Evolutionary conservation across 176 grass and related monocot genomes (phyloP), one percentile per base, ranked within the genome.

Genomic region (Poa pratensis): DNA sequence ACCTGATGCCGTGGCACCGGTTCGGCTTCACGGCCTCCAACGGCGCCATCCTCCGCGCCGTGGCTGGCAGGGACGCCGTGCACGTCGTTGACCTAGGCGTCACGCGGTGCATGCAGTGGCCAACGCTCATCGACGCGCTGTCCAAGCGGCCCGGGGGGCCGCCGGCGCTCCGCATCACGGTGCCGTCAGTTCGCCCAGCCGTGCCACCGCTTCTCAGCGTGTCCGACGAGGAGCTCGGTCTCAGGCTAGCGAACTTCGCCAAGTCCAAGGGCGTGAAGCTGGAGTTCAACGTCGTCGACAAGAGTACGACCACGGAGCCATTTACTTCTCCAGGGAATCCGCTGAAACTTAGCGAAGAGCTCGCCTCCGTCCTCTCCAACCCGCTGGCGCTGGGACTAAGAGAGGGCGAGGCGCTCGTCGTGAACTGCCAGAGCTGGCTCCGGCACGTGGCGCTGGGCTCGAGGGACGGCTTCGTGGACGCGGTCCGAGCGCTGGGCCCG

Each of bases 51-150:
- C 74, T 90, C 34, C 91, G 94, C 24, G 96, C 91, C 1, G 89
- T 90, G 16, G 91, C 86, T 19, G 91, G 87, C 14, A 59, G 51
- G 46, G 69, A 79, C 4, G 83, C 84, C 9, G 79, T 98, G 57
- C 96, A 98, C 90, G 84, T 98, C 59, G 58, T 98, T 6, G 93
- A 98, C 78, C 88, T 98, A 43, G 78, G 96, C 75, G 88, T 89
- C 48, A 98, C 89, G 14, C 93, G 91, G 75, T 95, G 96, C 90
- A 98, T 98, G 96, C 96, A 98, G 93, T 94, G 94, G 86, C 96
- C 96, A 1, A 98, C 96, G 30, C 89, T 98, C 61, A 98, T 98
- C 72, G 96, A 98, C 77, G 49, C 64, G 27, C 81, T 95, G 5
- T 92, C 96, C 2, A 94, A 84, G 49, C 80, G 89, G 5, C 87